Conservation (phyloP, 257 asterid species). For the Solanum chaucha region DNA sequence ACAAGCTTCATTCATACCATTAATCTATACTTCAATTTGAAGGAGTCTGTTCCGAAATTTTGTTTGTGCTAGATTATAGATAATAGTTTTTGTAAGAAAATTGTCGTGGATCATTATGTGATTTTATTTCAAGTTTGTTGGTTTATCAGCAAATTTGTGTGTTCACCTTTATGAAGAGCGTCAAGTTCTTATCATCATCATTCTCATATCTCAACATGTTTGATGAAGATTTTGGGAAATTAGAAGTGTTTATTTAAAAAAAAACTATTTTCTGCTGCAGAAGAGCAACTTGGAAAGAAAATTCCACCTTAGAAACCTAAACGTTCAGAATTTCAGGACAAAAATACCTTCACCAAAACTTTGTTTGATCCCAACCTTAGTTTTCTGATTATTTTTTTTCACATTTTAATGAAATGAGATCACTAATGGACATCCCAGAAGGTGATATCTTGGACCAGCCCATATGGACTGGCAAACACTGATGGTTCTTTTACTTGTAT, state of each 20-base stretch:
- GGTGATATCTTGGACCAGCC: background rate
- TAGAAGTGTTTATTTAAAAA: background rate
- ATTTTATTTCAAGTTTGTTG: background rate
- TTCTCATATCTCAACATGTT: background rate
- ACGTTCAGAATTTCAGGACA: background rate
- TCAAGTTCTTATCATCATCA: background rate
- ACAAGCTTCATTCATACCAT: background rate
- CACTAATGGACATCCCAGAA: background rate
- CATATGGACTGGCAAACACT: background rate
- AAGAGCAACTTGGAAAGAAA: background rate
- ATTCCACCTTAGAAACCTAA: background rate
- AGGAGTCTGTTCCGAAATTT: background rate
- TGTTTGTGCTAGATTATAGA: background rate
- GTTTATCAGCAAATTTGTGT: background rate
- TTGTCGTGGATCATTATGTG: background rate
- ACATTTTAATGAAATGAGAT: background rate
- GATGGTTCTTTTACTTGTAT: background rate
- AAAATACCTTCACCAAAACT: background rate
- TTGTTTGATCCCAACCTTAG: background rate
- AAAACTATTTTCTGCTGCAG: background rate
- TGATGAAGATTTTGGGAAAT: background rate
- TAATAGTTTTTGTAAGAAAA: background rate
- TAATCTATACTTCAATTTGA: background rate
- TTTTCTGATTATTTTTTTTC: background rate
- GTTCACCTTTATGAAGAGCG: background rate